Conservation (phyloP, 345 rosid species). For the Populus nigra region DNA sequence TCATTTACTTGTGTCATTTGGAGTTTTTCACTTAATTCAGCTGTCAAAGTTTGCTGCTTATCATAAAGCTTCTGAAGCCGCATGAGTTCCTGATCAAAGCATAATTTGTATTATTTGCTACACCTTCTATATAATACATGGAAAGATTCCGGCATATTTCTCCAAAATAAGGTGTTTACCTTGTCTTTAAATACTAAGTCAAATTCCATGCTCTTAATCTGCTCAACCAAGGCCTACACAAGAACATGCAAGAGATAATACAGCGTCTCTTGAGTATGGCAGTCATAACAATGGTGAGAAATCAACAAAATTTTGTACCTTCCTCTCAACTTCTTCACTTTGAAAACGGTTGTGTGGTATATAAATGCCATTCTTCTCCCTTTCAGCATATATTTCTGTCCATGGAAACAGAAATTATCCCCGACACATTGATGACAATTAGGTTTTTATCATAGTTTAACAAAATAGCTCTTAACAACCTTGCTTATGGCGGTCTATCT, state of each 20-base stretch:
- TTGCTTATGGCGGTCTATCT: conserved; percentile 93
- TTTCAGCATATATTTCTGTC: background rate
- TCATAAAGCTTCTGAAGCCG: conserved; percentile 8
- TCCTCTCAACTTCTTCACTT: conserved; percentile 10
- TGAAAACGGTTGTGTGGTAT: conserved; percentile 1
- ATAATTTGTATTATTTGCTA: background rate
- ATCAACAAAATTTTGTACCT: conserved; percentile 1
- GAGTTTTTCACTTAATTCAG: conserved; percentile 5
- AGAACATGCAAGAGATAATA: background rate
- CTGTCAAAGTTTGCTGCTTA: conserved; percentile 6
- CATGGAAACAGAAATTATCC: too few relatives aligned
- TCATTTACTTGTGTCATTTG: background rate
- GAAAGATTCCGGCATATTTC: background rate
- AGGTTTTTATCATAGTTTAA: too few relatives aligned
- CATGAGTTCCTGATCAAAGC: background rate
- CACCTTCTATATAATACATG: background rate
- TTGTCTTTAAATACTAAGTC: conserved; percentile 5
- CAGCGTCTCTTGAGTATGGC: background rate
- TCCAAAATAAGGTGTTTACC: background rate
- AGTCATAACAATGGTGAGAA: background rate
- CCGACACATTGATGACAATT: too few relatives aligned
- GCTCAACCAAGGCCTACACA: background rate
- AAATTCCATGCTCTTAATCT: conserved; percentile 1
- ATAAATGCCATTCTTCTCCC: conserved; percentile 14
- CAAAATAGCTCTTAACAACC: conserved; percentile 35